A percentile compares a stretch with the other conserved stretches of the same genome.
phyloP scores from a whole-genome alignment of 768 basidiomycete species.

The Lactarius pseudohatsudake region DNA sequence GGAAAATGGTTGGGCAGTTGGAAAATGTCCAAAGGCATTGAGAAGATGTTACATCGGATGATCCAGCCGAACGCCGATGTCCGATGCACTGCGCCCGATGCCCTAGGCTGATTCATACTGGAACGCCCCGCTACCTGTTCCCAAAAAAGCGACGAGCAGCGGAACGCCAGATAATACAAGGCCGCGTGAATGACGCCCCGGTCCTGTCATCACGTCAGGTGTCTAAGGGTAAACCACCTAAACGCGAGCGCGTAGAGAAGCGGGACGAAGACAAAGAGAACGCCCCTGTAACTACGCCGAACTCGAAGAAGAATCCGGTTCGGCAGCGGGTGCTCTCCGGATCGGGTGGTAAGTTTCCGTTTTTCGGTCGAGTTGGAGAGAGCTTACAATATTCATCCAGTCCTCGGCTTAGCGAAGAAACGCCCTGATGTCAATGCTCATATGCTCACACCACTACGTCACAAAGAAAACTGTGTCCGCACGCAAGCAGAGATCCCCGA shows the following conservation, averaged over 20 bases:
- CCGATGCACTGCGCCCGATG: conserved; percentile 66
- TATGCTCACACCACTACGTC: conserved; percentile 13
- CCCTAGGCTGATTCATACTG: conserved; percentile 70
- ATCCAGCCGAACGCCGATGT: conserved; percentile 79
- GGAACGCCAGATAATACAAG: conserved; percentile 35
- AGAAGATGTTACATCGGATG: conserved; percentile 74
- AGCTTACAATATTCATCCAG: conserved; percentile 1
- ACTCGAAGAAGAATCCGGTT: conserved; percentile 6
- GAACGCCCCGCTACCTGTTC: conserved; percentile 35
- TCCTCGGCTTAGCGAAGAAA: conserved; percentile 19
- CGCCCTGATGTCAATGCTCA: conserved; percentile 20
- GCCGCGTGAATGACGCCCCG: conserved; percentile 38
- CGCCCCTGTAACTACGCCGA: neutral
- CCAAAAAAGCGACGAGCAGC: conserved; percentile 37
- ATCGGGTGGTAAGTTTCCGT: conserved; percentile 15
- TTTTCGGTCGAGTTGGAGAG: neutral
- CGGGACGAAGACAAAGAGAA: conserved; percentile 42
- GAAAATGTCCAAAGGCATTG: conserved; percentile 62
- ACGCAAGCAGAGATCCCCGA: conserved; percentile 14
- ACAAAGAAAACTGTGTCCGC: conserved; percentile 11
- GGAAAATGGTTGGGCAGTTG: conserved; percentile 88
- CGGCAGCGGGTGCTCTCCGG: conserved; percentile 21
- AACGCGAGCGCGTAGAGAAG: conserved; percentile 29
- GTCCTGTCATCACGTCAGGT: conserved; percentile 36
- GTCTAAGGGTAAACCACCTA: conserved; percentile 28